phyloP scores from a whole-genome alignment of 2,329 filamentous ascomycete genomes.

The Diplocarpon mali region DNA sequence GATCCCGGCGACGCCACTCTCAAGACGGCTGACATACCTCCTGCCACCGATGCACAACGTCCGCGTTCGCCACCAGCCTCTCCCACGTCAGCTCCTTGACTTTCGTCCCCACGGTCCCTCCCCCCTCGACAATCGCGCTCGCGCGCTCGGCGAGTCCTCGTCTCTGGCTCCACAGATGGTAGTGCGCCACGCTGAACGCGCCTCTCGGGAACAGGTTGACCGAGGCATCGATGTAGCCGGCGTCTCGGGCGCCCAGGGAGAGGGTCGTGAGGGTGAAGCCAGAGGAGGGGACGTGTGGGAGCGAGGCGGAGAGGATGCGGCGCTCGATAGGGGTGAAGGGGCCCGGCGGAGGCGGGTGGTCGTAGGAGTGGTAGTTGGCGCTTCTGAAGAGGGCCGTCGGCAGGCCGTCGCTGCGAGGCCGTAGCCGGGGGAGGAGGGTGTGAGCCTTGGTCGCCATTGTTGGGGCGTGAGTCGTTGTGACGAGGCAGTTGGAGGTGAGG shows the following conservation, averaged over 20 bases:
- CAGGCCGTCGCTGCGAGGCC: background rate
- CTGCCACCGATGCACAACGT: slow-evolving; percentile 70
- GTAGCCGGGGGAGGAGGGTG: background rate
- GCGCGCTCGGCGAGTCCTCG: slow-evolving; percentile 35
- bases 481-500: background rate
- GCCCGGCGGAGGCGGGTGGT: slow-evolving; percentile 46
- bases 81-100: slow-evolving; percentile 66
- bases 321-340: slow-evolving; percentile 60
- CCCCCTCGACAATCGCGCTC: slow-evolving; percentile 18
- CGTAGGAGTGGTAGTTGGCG: slow-evolving; percentile 53
- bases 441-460: slow-evolving; percentile 7
- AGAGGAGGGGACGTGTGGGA: slow-evolving; percentile 64
- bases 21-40: slow-evolving; percentile 46
- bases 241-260: slow-evolving; percentile 67
- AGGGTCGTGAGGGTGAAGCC: slow-evolving; percentile 73
- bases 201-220: slow-evolving; percentile 72
- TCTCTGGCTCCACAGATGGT: slow-evolving; percentile 60
- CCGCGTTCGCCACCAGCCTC: slow-evolving; percentile 61
- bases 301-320: slow-evolving; percentile 70
- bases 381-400: background rate
- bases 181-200: slow-evolving; percentile 71
- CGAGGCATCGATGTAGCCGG: slow-evolving; percentile 78
- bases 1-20: background rate
- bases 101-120: slow-evolving; percentile 44
- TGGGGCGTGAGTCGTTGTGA: background rate